Evolutionary conservation across 139 green algal genomes (phyloP), one percentile per base, ranked within the genome.

Genomic region (Raphidocelis subcapitata): DNA sequence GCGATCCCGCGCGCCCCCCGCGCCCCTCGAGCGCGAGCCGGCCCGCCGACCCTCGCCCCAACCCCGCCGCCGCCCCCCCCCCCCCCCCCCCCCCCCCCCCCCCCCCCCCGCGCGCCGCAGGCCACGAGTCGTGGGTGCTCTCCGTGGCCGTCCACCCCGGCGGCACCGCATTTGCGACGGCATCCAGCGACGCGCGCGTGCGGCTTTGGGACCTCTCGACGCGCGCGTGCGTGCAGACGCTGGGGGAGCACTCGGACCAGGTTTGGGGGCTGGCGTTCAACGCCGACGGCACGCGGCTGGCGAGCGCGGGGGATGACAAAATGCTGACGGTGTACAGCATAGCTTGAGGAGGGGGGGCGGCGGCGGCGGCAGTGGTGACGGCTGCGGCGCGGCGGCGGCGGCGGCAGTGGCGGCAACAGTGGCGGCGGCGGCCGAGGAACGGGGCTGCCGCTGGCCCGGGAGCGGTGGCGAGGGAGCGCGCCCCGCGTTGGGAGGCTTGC

Each of bases 121-220:
- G 93, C 5, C 94, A 98, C 76, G 86, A 92, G 68, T 95, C 89
- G 0, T 98, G 94, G 94, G 92, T 97, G 55, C 72, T 98, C 33
- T 79, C 64, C 3, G 90, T 98, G 56, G 82, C 81, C 8, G 80
- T 81, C 15, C 88, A 94, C 75, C 92, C 93, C 4, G 72, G 79
- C 62, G 91, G 92, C 26, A 71, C 54, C 1, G 59, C 69, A 12
- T 92, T 95, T 80, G 91, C 81, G 23, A 94, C 85, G 16, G 82
- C 84, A n/a, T 89, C 83, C 62, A 88, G 75, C 55, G 93, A 98
- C 75, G 69, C 69, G 29, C 92, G 90, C 47, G 85, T 95, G 44
- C 92, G 92, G 82, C 77, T 98, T 74, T 98, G 91, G 91, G 94
- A 98, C 75, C 62, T 98, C 55, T 46, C 63, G 2, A 87, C 82